phyloP scores from a whole-genome alignment of 2,329 filamentous ascomycete species.

The Aspergillus sp. region DNA sequence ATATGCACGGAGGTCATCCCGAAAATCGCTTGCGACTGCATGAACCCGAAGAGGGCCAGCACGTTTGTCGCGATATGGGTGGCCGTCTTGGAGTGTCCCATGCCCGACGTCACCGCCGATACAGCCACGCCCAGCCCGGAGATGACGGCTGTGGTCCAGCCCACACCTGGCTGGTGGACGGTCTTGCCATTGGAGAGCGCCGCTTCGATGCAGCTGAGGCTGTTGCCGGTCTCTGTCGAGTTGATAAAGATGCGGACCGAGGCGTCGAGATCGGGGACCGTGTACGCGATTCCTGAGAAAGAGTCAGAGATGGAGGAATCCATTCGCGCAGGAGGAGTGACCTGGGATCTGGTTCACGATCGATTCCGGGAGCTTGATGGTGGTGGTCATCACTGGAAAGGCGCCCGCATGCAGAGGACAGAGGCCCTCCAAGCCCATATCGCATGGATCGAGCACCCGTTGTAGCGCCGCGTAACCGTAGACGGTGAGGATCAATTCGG shows the following conservation, averaged over 20 bases:
- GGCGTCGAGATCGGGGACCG: conserved; percentile 85
- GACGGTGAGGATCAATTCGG: conserved; percentile 71
- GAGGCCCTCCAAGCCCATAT: conserved; percentile 64
- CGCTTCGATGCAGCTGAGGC: conserved; percentile 82
- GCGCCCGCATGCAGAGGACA: conserved; percentile 87
- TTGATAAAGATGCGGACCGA: conserved; percentile 79
- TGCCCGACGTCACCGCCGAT: conserved; percentile 81
- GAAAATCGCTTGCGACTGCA: conserved; percentile 88
- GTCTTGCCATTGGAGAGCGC: conserved; percentile 86
- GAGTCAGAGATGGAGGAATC: background rate
- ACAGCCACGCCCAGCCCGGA: conserved; percentile 77
- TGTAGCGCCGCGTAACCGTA: conserved; percentile 75
- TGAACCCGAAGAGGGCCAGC: conserved; percentile 85
- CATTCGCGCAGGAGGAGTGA: conserved; percentile 25
- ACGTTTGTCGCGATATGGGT: conserved; percentile 91
- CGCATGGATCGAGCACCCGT: conserved; percentile 71
- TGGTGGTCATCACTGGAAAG: conserved; percentile 68
- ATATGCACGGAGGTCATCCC: conserved; percentile 79
- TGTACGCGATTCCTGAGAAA: conserved; percentile 72
- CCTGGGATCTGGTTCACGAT: conserved; percentile 67
- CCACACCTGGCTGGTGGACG: conserved; percentile 80
- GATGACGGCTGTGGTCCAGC: conserved; percentile 85
- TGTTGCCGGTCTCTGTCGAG: conserved; percentile 58
- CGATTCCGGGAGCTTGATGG: conserved; percentile 56
- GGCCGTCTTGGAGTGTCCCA: conserved; percentile 89